Percentiles rank a stretch among this genome's conserved stretches.
Evolutionary conservation across 306 rosid genomes (phyloP).

Genomic region (Lathyrus aphaca): DNA sequence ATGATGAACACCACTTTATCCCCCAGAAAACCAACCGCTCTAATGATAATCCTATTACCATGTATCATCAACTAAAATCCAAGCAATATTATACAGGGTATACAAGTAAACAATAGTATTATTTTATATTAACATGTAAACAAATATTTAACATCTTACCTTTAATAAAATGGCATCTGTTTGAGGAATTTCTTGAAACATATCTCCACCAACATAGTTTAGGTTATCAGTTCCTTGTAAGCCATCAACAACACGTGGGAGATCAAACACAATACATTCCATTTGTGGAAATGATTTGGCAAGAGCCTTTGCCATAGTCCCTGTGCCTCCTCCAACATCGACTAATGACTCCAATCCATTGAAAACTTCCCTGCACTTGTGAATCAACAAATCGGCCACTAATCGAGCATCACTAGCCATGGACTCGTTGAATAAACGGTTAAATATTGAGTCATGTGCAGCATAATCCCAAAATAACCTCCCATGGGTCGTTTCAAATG

Average conservation of each 20-base stretch:
- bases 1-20: too few relatives aligned
- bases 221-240: background rate
- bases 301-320: conserved; percentile 28
- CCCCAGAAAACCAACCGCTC: too few relatives aligned
- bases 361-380: conserved; percentile 12
- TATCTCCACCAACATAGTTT: conserved; percentile 12
- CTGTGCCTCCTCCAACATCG: conserved; percentile 44
- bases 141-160: conserved; percentile 17
- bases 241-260: conserved; percentile 7
- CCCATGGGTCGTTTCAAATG: conserved; percentile 20
- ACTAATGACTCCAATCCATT: conserved; percentile 22
- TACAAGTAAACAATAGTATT: too few relatives aligned
- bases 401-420: conserved; percentile 35
- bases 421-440: conserved; percentile 15
- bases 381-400: background rate
- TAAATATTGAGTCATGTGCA: background rate
- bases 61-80: too few relatives aligned
- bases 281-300: conserved; percentile 18
- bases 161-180: conserved; percentile 35
- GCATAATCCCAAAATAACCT: background rate
- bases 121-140: background rate
- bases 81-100: too few relatives aligned
- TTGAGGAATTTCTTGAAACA: conserved; percentile 19
- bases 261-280: conserved; percentile 19
- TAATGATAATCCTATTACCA: too few relatives aligned